Percentiles rank a stretch among this genome's conserved stretches.
These are phyloP conservation scores for Pelomyxa schiedti DNA, from an alignment of 78 protist genomes.

Conservation along the genomic window DNA sequence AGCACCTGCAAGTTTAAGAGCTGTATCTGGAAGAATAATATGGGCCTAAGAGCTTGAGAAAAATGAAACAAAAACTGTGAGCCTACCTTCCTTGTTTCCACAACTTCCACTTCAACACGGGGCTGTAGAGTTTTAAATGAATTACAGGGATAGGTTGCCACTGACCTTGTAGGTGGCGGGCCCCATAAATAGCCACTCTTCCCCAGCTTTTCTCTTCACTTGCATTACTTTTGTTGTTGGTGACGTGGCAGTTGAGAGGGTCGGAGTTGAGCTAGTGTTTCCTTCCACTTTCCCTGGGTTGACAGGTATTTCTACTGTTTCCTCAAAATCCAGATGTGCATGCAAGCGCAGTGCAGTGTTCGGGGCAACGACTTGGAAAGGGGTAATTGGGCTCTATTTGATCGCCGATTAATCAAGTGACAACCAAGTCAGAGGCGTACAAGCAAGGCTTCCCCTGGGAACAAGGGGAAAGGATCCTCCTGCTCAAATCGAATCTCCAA, in stretches of 20 bases:
- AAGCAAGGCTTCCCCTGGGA: conserved; percentile 70
- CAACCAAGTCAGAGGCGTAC: conserved; percentile 9
- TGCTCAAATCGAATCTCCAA: conserved; percentile 53
- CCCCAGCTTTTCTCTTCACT: conserved; percentile 44
- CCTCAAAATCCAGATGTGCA: conserved; percentile 56
- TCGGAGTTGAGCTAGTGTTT: too few relatives aligned
- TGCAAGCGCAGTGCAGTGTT: conserved; percentile 62
- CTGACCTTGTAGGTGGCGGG: conserved; percentile 69
- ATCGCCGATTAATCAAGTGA: background rate
- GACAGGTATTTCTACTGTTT: background rate
- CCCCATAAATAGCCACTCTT: conserved; percentile 70
- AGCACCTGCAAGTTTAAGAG: conserved; percentile 24
- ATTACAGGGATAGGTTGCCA: conserved; percentile 60
- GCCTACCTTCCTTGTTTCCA: background rate
- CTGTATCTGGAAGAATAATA: conserved; percentile 9
- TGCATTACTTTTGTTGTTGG: background rate
- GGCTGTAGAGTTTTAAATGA: too few relatives aligned
- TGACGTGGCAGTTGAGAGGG: background rate
- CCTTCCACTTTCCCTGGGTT: background rate
- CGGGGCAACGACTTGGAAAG: conserved; percentile 38
- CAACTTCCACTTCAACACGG: background rate
- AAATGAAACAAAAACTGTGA: too few relatives aligned
- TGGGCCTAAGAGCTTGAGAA: too few relatives aligned
- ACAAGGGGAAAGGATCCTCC: conserved; percentile 71
- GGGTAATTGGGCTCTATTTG: background rate